Base-by-base conservation (phyloP, 1,284 basidiomycete species). In the Leccinum pachyderme region DNA sequence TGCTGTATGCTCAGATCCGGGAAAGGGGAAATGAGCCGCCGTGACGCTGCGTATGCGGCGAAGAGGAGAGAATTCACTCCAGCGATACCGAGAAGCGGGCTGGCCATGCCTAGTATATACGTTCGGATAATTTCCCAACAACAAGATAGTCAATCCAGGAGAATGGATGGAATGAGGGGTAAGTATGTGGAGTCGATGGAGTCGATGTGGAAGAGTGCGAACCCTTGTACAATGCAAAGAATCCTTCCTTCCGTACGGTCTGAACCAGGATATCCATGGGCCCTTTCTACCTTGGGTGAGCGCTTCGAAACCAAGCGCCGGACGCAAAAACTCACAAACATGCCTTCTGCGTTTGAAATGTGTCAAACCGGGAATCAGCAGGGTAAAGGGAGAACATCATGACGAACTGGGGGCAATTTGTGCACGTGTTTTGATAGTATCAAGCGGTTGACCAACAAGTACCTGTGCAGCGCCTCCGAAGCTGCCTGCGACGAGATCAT, bases 11-110 rank as follows among this genome's bases (percentile, higher is more conserved):
- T 85, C 4, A 96, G 77, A 49, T 93, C 80, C 11, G 91, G 90
- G 67, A 87, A 97, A 0, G 95, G 95, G 0, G 92, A 94, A 46
- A 98, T 82, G 48, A 95, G 71, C 8, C 92, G 84, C 63, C 90
- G 87, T 2, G 93, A 89, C 5, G 81, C 76, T 13, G 85, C 89
- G 65, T 97, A 98, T 0, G 94, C 86, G 0, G 92, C 91, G 73
- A 98, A 99, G 7, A 98, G 82, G 18, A 98, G 80, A 11, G 93
- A 96, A 74, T 98, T 98, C 64, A 98, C 95, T 6, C 92, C 95
- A 1, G 95, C 93, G 29, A 99, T 91, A n/a, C 96, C 96, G 45
- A 97, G 58, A 8, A 99, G 77, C 0, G 96, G 96, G 47, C 91
- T 93, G 0, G 88, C 81, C 93, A 95, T 95, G 41, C 93, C 92